A percentile compares a stretch with the other conserved stretches of the same genome.
phyloP scores from a whole-genome alignment of 257 asterid genomes.

The Solanum sparsipilum region DNA sequence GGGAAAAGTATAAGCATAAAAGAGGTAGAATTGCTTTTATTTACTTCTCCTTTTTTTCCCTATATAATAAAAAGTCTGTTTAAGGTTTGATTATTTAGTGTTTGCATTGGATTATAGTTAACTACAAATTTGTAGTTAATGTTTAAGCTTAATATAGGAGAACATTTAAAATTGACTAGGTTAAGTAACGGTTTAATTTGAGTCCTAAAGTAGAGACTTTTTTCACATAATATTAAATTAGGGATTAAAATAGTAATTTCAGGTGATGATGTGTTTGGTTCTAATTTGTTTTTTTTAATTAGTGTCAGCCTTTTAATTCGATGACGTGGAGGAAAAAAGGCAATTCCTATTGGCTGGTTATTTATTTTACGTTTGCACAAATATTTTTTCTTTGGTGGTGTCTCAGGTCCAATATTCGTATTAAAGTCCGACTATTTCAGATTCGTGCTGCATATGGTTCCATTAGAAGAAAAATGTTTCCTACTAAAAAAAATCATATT shows the following conservation, averaged over 20 bases:
- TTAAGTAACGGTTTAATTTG: background rate
- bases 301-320: background rate
- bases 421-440: rapidly evolving
- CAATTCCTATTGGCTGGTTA: background rate
- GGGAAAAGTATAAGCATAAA: background rate
- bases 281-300: background rate
- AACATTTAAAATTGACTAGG: background rate
- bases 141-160: background rate
- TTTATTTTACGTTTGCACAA: background rate
- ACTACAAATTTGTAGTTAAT: background rate
- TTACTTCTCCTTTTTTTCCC: background rate
- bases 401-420: too few species aligned
- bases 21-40: background rate
- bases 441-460: rapidly evolving
- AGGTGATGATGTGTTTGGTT: background rate
- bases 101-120: background rate
- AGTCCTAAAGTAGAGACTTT: background rate
- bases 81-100: background rate
- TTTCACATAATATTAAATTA: background rate
- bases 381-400: background rate
- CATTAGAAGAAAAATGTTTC: rapidly evolving
- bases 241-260: background rate
- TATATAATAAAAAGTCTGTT: background rate
- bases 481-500: too few species aligned
- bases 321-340: background rate